Conservation (phyloP, 83 land plant genomes). For the Picea mariana region DNA sequence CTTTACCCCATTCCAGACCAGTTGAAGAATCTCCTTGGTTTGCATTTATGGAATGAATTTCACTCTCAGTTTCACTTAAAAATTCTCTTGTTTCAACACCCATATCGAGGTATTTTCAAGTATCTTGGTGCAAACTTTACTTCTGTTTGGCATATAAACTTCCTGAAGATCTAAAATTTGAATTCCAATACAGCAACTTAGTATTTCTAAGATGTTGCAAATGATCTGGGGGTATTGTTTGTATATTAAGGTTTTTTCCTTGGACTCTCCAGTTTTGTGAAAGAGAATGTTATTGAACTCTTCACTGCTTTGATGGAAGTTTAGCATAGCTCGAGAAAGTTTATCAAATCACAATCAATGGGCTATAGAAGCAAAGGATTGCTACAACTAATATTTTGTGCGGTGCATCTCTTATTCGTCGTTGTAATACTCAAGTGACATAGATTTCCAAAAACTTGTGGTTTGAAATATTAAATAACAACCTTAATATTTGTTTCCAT, state of each 20-base stretch:
- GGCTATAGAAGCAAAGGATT: conserved; percentile 71
- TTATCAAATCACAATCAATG: conserved; percentile 65
- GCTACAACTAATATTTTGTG: conserved; percentile 81
- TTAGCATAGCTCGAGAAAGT: conserved; percentile 86
- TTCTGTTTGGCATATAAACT: too few relatives aligned
- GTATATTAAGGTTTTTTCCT: neutral
- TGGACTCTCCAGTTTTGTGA: neutral
- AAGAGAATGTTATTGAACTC: conserved; percentile 20
- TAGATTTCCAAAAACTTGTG: too few relatives aligned
- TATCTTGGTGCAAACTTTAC: neutral
- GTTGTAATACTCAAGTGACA: conserved; percentile 96
- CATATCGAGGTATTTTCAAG: conserved; percentile 74
- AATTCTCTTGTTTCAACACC: conserved; percentile 59
- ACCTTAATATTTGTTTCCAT: neutral
- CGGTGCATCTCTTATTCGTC: conserved; percentile 73
- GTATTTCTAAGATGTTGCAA: neutral
- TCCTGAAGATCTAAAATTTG: neutral
- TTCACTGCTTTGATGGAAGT: conserved; percentile 62
- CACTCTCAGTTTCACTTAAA: conserved; percentile 49
- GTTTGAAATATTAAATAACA: neutral
- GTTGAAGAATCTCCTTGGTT: conserved; percentile 76
- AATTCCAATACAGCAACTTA: neutral
- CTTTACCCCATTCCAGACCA: conserved; percentile 24
- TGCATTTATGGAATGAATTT: conserved; percentile 80
- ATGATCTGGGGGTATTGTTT: neutral